These are phyloP conservation scores for Diutina siamensis DNA, from an alignment of 1,139 yeast species.

Conservation along the genomic window DNA sequence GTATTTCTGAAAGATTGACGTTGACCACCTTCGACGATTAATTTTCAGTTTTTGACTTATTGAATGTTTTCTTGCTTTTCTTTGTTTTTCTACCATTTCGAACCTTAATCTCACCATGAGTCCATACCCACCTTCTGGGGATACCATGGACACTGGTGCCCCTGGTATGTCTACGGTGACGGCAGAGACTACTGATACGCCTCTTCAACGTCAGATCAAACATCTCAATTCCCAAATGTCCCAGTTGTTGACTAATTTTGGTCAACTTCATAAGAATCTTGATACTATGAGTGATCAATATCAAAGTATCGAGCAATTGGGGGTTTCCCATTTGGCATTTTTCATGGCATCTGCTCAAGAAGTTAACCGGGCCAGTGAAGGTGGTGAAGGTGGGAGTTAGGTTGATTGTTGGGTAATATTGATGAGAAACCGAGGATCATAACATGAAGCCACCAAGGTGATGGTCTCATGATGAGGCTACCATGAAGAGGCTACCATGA, in stretches of 20 bases:
- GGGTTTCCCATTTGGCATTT: not conserved
- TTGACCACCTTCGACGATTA: no score
- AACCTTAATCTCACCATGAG: no score
- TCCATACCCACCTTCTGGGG: no score
- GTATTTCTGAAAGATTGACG: no score
- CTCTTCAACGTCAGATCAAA: not conserved
- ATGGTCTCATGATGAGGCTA: no score
- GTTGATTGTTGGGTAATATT: no score
- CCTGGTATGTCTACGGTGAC: not conserved
- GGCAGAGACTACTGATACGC: not conserved
- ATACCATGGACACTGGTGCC: not conserved
- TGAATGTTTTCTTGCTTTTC: no score
- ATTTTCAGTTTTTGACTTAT: no score
- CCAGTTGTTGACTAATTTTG: not conserved
- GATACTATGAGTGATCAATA: not conserved
- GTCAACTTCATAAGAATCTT: not conserved
- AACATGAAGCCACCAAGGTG: not conserved
- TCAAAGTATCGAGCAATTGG: not conserved
- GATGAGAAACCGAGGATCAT: no score
- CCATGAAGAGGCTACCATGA: no score
- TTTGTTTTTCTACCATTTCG: no score
- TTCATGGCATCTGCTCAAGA: not conserved
- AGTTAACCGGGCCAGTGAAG: not conserved
- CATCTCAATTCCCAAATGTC: slow-evolving; percentile 3
- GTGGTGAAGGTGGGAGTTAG: not conserved